phyloP scores from a whole-genome alignment of 768 basidiomycete genomes.

The Baorangia bicolor region DNA sequence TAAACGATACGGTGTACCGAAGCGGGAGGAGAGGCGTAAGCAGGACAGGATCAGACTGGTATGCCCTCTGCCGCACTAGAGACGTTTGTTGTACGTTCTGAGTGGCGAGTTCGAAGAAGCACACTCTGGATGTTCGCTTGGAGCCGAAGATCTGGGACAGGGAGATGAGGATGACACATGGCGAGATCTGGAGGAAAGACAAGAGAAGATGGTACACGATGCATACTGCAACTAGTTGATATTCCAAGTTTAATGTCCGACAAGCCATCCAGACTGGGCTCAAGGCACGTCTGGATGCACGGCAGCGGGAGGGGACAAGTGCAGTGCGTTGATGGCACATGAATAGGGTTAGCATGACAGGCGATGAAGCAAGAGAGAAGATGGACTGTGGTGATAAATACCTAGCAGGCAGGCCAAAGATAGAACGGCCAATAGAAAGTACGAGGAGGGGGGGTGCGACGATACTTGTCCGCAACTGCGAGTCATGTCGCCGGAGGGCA shows the following conservation, averaged over 20 bases:
- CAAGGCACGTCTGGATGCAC: neutral
- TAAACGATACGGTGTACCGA: conserved; percentile 6
- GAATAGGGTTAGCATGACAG: neutral
- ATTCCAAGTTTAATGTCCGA: conserved; percentile 26
- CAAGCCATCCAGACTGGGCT: conserved; percentile 1
- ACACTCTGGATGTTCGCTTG: conserved; percentile 1
- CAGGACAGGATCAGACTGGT: conserved; percentile 4
- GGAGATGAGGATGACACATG: conserved; percentile 10
- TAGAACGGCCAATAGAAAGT: neutral
- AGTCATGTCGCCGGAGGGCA: conserved; percentile 6
- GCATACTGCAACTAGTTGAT: conserved; percentile 4
- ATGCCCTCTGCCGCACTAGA: conserved; percentile 23
- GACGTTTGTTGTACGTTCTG: conserved; percentile 1
- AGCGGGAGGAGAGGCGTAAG: neutral
- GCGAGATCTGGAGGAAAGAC: conserved; percentile 3
- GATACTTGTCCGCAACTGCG: neutral
- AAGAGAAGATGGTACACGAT: conserved; percentile 10
- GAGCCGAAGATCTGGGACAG: conserved; percentile 16
- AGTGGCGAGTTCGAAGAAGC: conserved; percentile 16
- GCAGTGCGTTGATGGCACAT: neutral
- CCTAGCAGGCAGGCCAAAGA: no score
- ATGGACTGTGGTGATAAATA: no score
- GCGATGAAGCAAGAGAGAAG: neutral
- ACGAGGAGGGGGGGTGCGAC: neutral
- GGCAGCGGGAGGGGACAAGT: neutral